phyloP scores from a whole-genome alignment of 305 asterid genomes.

The Euphrasia arctica region DNA sequence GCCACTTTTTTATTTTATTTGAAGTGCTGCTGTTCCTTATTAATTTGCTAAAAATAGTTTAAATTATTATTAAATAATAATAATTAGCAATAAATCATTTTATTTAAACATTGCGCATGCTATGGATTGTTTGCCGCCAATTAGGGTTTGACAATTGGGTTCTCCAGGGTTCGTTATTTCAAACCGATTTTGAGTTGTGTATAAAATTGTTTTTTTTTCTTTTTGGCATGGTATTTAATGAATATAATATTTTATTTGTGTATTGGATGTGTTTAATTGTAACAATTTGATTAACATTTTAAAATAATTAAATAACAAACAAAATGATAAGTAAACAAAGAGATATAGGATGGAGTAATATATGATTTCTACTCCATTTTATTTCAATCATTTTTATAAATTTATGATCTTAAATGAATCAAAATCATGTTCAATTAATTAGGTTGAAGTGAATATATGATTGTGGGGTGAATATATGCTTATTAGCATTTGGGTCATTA shows the following conservation, averaged over 20 bases:
- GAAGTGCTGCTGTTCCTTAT: neutral
- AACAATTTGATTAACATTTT: too few relatives aligned
- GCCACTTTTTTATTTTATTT: neutral
- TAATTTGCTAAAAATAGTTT: neutral
- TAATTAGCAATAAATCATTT: neutral
- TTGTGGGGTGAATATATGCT: conserved; percentile 3
- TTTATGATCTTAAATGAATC: too few relatives aligned
- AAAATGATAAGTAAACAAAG: too few relatives aligned
- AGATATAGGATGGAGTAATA: too few relatives aligned
- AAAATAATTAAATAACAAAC: too few relatives aligned
- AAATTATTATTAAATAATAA: neutral
- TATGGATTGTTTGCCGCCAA: conserved; percentile 3
- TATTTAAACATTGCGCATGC: neutral
- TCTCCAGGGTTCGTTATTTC: too few relatives aligned
- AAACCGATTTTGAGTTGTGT: neutral
- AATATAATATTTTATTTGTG: too few relatives aligned
- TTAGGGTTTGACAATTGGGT: neutral
- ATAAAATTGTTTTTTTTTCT: too few relatives aligned
- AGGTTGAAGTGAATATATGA: conserved; percentile 15
- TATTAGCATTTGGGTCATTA: neutral
- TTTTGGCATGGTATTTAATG: too few relatives aligned
- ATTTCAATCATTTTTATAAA: neutral
- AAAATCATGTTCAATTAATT: conserved; percentile 1
- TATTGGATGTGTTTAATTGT: too few relatives aligned
- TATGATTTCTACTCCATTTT: neutral